These are phyloP conservation scores for Trypanosoma caninum DNA, from an alignment of 208 protist species.

Conservation along the genomic window DNA sequence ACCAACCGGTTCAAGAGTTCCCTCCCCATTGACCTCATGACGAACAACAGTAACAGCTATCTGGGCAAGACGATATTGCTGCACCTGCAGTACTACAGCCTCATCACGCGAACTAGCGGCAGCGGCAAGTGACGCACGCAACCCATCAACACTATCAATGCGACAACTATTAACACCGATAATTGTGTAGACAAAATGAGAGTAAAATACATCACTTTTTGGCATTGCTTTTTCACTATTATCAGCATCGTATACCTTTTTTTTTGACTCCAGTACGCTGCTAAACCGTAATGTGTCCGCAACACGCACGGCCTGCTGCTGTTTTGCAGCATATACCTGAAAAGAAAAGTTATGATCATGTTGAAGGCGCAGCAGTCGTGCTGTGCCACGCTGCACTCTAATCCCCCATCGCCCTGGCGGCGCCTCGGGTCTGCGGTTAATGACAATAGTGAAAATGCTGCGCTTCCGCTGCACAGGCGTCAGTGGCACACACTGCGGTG, in stretches of 20 bases:
- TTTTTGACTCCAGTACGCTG: background rate
- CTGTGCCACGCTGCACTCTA: slow-evolving; percentile 50
- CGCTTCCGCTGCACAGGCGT: slow-evolving; percentile 29
- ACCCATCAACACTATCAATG: slow-evolving; percentile 19
- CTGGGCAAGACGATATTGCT: slow-evolving; percentile 53
- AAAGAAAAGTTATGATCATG: slow-evolving; percentile 58
- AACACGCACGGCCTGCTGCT: slow-evolving; percentile 54
- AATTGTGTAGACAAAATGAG: slow-evolving; percentile 56
- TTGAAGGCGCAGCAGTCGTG: slow-evolving; percentile 47
- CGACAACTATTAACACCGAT: slow-evolving; percentile 43
- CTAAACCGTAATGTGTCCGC: slow-evolving; percentile 45
- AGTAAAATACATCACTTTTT: slow-evolving; percentile 7
- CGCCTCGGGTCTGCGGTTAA: slow-evolving; percentile 47
- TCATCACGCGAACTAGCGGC: slow-evolving; percentile 26
- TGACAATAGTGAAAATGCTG: slow-evolving; percentile 58
- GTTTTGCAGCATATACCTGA: slow-evolving; percentile 67
- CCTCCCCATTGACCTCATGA: slow-evolving; percentile 20
- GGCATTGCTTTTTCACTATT: background rate
- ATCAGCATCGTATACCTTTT: background rate
- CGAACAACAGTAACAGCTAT: slow-evolving; percentile 38
- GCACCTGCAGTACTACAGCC: slow-evolving; percentile 56
- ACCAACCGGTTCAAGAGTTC: slow-evolving; percentile 44
- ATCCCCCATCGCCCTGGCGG: slow-evolving; percentile 61
- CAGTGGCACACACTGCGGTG: slow-evolving; percentile 25
- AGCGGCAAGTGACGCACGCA: slow-evolving; percentile 15